These are phyloP conservation scores for Elongisporangium undulatum DNA, from an alignment of 352 stramenopile genomes.

Conservation along the genomic window DNA sequence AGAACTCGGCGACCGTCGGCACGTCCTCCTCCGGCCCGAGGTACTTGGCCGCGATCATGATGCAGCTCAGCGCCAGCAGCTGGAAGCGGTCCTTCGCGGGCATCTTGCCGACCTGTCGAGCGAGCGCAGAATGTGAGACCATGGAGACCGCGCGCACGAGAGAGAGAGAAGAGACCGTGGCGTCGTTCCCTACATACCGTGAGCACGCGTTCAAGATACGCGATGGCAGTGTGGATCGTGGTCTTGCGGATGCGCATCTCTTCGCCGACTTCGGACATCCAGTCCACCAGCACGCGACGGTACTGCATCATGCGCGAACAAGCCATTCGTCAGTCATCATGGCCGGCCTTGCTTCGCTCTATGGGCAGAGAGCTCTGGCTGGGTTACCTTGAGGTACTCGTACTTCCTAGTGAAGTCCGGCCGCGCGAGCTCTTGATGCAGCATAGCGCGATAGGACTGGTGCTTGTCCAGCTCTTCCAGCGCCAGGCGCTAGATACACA, in stretches of 20 bases:
- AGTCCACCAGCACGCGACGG: slow-evolving; percentile 76
- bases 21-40: slow-evolving; percentile 76
- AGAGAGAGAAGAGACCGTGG: background rate
- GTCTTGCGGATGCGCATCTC: slow-evolving; percentile 82
- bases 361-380: background rate
- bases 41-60: slow-evolving; percentile 81
- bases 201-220: slow-evolving; percentile 78
- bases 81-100: slow-evolving; percentile 78
- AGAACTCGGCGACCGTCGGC: slow-evolving; percentile 77
- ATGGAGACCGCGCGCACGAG: background rate
- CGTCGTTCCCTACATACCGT: slow-evolving; percentile 16
- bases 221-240: slow-evolving; percentile 73
- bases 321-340: background rate
- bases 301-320: slow-evolving; percentile 27
- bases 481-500: slow-evolving; percentile 40
- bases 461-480: slow-evolving; percentile 75
- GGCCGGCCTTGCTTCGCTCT: too few relatives aligned
- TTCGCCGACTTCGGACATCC: slow-evolving; percentile 84
- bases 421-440: slow-evolving; percentile 63
- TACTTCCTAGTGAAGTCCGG: slow-evolving; percentile 72
- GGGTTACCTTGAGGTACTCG: slow-evolving; percentile 65
- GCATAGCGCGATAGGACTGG: slow-evolving; percentile 65
- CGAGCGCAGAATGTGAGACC: background rate
- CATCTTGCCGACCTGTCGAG: slow-evolving; percentile 23
- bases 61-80: slow-evolving; percentile 73